These are phyloP conservation scores for Chernovozyma aurita DNA, from an alignment of 1,139 yeast species.

Conservation along the genomic window DNA sequence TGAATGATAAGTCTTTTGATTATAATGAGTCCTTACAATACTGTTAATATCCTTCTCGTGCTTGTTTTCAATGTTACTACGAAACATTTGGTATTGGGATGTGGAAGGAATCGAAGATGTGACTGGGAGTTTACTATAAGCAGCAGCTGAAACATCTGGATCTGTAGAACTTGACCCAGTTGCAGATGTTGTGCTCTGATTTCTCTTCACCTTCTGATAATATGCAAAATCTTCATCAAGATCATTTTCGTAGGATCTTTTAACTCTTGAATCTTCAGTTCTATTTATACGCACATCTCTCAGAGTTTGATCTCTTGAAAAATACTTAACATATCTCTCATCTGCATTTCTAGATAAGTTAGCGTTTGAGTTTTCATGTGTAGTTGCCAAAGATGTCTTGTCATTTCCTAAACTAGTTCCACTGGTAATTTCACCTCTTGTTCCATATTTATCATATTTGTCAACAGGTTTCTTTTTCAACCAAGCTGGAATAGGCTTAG, in stretches of 20 bases:
- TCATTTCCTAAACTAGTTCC: not conserved
- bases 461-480: slow-evolving; percentile 24
- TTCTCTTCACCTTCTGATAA: slow-evolving; percentile 1
- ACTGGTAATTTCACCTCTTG: slow-evolving; percentile 9
- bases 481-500: slow-evolving; percentile 38
- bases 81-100: slow-evolving; percentile 35
- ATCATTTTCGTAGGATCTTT: slow-evolving; percentile 6
- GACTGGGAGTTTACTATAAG: slow-evolving; percentile 25
- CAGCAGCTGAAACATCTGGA: slow-evolving; percentile 14
- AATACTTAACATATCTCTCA: slow-evolving; percentile 30
- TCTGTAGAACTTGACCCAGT: not conserved
- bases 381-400: not conserved
- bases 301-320: slow-evolving; percentile 3
- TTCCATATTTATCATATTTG: slow-evolving; percentile 41
- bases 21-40: slow-evolving; percentile 78
- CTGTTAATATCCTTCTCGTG: slow-evolving; percentile 43
- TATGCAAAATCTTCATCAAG: slow-evolving; percentile 6
- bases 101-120: slow-evolving; percentile 7
- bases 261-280: slow-evolving; percentile 12
- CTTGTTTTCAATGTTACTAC: slow-evolving; percentile 33
- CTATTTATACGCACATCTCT: slow-evolving; percentile 10
- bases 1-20: slow-evolving; percentile 73
- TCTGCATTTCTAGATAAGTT: slow-evolving; percentile 3
- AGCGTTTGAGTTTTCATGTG: not conserved
- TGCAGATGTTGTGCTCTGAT: not conserved